Conservation (phyloP, 2,329 filamentous ascomycete genomes). For the Ophiosphaerella korrae region DNA sequence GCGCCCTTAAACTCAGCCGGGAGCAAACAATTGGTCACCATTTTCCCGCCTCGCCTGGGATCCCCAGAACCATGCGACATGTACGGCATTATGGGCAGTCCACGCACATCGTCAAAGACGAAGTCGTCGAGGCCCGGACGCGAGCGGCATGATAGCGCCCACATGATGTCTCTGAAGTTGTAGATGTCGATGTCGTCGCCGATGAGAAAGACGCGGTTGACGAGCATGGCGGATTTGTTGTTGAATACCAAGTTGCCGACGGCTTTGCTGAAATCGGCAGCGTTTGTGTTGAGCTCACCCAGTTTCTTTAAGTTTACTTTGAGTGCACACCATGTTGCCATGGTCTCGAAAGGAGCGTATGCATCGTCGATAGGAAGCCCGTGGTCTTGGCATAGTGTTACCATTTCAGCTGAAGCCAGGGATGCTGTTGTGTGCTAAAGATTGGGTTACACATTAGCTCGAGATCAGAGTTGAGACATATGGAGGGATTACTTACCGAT, state of each 20-base stretch:
- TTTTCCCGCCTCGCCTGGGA: background rate
- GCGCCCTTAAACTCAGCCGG: slow-evolving; percentile 2
- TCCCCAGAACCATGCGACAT: slow-evolving; percentile 1
- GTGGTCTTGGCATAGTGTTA: slow-evolving; percentile 36
- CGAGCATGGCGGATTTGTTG: slow-evolving; percentile 50
- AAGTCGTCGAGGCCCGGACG: slow-evolving; percentile 39
- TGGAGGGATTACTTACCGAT: slow-evolving; percentile 36
- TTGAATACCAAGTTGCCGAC: slow-evolving; percentile 53
- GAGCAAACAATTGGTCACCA: slow-evolving; percentile 1
- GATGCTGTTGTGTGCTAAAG: slow-evolving; percentile 17
- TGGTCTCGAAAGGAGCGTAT: slow-evolving; percentile 53
- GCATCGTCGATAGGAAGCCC: slow-evolving; percentile 53
- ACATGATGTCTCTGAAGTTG: slow-evolving; percentile 54
- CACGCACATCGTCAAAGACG: slow-evolving; percentile 2
- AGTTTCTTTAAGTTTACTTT: slow-evolving; percentile 2
- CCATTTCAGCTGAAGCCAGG: slow-evolving; percentile 52
- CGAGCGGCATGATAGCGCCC: slow-evolving; percentile 57
- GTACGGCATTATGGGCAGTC: slow-evolving; percentile 2
- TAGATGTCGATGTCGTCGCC: slow-evolving; percentile 58
- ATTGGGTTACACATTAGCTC: background rate
- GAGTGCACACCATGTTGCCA: slow-evolving; percentile 54
- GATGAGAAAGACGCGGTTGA: slow-evolving; percentile 53
- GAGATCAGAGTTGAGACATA: background rate
- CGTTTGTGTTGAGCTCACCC: slow-evolving; percentile 6
- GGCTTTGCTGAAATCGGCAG: slow-evolving; percentile 5